Evolutionary conservation across 2,329 filamentous ascomycete species (phyloP).

Genomic region (Cladosporium austrohemisphaericum): DNA sequence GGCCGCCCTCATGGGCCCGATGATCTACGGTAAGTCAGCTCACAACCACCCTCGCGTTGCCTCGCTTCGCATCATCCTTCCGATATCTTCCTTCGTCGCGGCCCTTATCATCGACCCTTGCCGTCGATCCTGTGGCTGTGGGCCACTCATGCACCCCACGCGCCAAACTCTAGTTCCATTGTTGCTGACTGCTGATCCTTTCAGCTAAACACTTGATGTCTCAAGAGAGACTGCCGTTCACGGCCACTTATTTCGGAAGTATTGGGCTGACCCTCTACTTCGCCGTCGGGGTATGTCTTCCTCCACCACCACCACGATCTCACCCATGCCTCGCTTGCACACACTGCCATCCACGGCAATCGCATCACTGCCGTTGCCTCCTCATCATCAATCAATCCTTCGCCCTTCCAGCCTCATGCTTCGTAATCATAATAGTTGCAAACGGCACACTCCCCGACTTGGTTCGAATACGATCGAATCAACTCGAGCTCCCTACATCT

Average conservation of each 20-base stretch:
- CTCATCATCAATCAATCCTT: conserved; percentile 19
- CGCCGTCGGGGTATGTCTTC: conserved; percentile 74
- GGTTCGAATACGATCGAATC: background rate
- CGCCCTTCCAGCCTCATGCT: conserved; percentile 17
- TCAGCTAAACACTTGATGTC: conserved; percentile 75
- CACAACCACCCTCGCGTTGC: background rate
- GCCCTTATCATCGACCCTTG: too few relatives aligned
- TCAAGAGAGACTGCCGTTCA: conserved; percentile 81
- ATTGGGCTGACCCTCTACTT: conserved; percentile 89
- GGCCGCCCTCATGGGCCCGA: conserved; percentile 89
- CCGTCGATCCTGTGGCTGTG: conserved; percentile 14
- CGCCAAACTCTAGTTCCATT: conserved; percentile 11
- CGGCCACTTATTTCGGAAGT: conserved; percentile 89
- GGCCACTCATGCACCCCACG: conserved; percentile 13
- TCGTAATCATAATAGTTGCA: conserved; percentile 13
- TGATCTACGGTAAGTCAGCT: conserved; percentile 60
- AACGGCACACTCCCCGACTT: background rate
- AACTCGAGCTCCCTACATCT: background rate
- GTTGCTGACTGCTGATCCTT: conserved; percentile 13
- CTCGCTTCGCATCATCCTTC: conserved; percentile 7
- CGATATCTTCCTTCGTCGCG: conserved; percentile 10
- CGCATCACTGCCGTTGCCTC: conserved; percentile 15
- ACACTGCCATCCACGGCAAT: conserved; percentile 10
- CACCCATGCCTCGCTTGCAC: conserved; percentile 15
- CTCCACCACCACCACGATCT: conserved; percentile 4